A percentile compares a stretch with the other conserved stretches of the same genome.
Evolutionary conservation across 768 basidiomycete genomes (phyloP).

Genomic region (Leccinum obscurum): DNA sequence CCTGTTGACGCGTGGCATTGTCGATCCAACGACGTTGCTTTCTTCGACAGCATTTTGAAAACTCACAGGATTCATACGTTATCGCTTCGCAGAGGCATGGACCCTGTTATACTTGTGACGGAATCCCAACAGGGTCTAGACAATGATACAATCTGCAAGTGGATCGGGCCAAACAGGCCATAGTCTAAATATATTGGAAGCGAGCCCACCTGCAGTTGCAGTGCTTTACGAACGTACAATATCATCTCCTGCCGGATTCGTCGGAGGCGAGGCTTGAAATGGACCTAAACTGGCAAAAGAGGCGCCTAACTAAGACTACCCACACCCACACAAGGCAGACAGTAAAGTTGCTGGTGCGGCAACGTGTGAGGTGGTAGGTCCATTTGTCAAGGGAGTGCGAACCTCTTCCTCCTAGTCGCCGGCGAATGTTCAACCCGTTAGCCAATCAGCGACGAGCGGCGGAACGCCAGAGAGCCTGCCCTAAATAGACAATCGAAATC

Average conservation of each 20-base stretch:
- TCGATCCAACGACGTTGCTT: slow-evolving; percentile 12
- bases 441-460: slow-evolving; percentile 16
- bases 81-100: slow-evolving; percentile 15
- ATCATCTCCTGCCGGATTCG: not conserved
- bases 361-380: not conserved
- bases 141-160: not conserved
- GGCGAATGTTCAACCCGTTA: not conserved
- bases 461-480: slow-evolving; percentile 25
- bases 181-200: not conserved
- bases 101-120: not conserved
- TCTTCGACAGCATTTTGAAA: not conserved
- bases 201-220: not conserved
- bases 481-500: slow-evolving; percentile 30
- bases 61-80: slow-evolving; percentile 13
- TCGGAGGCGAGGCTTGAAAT: not conserved
- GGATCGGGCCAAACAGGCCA: not conserved
- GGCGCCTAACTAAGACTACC: not conserved
- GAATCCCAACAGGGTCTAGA: not conserved
- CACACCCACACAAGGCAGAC: not conserved
- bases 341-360: not conserved
- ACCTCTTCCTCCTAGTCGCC: not conserved
- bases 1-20: slow-evolving; percentile 9
- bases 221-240: not conserved
- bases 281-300: slow-evolving; percentile 1
- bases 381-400: not conserved